Percentiles rank a stretch among this genome's conserved stretches.
These are phyloP conservation scores for Clausena lansium DNA, from an alignment of 345 rosid genomes.

Conservation along the genomic window DNA sequence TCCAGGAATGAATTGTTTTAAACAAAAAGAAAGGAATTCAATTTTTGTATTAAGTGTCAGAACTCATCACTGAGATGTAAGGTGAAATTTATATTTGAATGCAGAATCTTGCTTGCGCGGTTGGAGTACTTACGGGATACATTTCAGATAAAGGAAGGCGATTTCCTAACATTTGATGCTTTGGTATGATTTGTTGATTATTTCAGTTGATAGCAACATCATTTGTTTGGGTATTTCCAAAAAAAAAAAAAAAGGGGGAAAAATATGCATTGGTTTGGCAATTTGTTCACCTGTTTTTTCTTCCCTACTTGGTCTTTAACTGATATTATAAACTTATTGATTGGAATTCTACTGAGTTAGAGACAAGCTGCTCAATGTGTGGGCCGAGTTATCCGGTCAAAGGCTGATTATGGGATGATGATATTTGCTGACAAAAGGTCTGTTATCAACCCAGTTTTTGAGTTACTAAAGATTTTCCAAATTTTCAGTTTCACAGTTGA, in stretches of 20 bases:
- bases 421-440: constrained; percentile 97
- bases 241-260: too few relatives aligned
- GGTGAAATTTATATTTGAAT: constrained; percentile 13
- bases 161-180: constrained; percentile 95
- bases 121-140: constrained; percentile 94
- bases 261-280: background rate
- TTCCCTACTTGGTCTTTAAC: background rate
- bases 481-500: background rate
- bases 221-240: too few relatives aligned
- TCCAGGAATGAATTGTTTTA: background rate
- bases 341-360: constrained; percentile 39
- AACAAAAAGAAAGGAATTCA: background rate
- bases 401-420: constrained; percentile 99
- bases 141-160: constrained; percentile 98
- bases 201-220: background rate
- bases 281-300: background rate
- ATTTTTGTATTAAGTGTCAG: background rate
- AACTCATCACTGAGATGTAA: background rate
- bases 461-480: background rate
- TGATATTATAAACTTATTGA: constrained; percentile 14
- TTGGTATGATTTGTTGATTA: constrained; percentile 50
- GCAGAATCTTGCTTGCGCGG: constrained; percentile 84
- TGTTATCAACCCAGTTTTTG: background rate
- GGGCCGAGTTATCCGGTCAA: constrained; percentile 93
- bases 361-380: constrained; percentile 99